Percentiles rank a stretch among this genome's conserved stretches.
Conservation (phyloP, 805 yeast genomes). For the Hagleromyces aurorensis region DNA sequence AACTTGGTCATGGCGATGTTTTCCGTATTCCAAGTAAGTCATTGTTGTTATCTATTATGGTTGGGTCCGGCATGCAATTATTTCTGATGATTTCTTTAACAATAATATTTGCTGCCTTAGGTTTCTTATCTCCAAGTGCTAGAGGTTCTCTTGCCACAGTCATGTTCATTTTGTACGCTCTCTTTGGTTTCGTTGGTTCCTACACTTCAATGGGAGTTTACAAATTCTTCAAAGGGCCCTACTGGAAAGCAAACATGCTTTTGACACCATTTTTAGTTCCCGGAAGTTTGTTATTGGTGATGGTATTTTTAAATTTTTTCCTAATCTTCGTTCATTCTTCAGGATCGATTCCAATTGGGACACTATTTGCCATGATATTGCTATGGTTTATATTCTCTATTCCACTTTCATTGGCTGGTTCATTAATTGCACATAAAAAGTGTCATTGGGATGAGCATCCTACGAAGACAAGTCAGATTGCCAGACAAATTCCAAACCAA, state of each 20-base stretch:
- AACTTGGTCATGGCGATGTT: conserved; percentile 89
- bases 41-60: conserved; percentile 65
- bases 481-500: conserved; percentile 90
- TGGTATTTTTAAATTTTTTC: conserved; percentile 72
- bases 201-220: conserved; percentile 80
- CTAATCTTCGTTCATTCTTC: conserved; percentile 72
- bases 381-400: conserved; percentile 83
- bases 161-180: conserved; percentile 74
- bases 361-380: conserved; percentile 69
- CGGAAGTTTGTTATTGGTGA: conserved; percentile 55
- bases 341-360: conserved; percentile 91
- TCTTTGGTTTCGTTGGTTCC: conserved; percentile 78
- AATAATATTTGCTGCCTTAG: conserved; percentile 75
- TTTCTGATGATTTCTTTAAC: conserved; percentile 69
- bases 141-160: conserved; percentile 91
- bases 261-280: conserved; percentile 84
- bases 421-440: conserved; percentile 63
- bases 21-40: conserved; percentile 74
- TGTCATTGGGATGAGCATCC: conserved; percentile 53
- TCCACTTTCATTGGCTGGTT: conserved; percentile 81
- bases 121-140: conserved; percentile 86
- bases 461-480: conserved; percentile 88
- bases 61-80: conserved; percentile 85
- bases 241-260: conserved; percentile 79
- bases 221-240: conserved; percentile 85